A percentile compares a stretch with the other conserved stretches of the same genome.
Conservation (phyloP, 169 alveolate genomes). For the Cryptosporidium parvum region DNA sequence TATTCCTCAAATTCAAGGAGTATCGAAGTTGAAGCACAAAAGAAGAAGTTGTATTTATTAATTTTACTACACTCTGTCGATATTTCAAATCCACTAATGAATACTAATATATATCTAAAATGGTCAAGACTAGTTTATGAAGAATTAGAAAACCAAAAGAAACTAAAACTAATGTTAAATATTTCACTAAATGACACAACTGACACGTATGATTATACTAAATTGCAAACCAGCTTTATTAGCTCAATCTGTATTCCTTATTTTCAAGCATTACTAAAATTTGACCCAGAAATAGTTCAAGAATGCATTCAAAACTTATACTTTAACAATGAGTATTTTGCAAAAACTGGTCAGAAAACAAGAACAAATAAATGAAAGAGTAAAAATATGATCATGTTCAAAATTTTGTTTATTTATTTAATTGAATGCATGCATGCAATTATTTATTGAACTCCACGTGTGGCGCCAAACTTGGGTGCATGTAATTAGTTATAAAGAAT, state of each 20-base stretch:
- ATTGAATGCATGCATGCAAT: conserved; percentile 26
- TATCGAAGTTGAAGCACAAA: not conserved
- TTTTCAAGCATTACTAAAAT: conserved; percentile 5
- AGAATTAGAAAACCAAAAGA: conserved; percentile 29
- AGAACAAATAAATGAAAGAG: not conserved
- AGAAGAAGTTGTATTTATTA: conserved; percentile 11
- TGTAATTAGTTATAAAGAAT: not conserved
- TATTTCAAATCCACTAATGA: conserved; percentile 63
- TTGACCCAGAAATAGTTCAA: conserved; percentile 39
- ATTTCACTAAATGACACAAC: not conserved
- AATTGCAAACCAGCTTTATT: conserved; percentile 10
- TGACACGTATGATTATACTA: not conserved
- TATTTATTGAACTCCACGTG: not conserved
- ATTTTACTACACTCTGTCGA: conserved; percentile 49
- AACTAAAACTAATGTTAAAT: conserved; percentile 10
- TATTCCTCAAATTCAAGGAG: not conserved
- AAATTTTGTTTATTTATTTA: not conserved
- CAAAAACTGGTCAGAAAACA: not conserved
- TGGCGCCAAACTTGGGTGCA: conserved; percentile 38
- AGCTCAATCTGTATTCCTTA: conserved; percentile 16
- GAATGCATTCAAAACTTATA: conserved; percentile 59
- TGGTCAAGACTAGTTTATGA: conserved; percentile 51
- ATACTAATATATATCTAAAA: conserved; percentile 24
- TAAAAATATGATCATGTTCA: not conserved
- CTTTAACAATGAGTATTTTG: conserved; percentile 14